phyloP scores from a whole-genome alignment of 257 asterid genomes.

The Thymus mandschuricus region DNA sequence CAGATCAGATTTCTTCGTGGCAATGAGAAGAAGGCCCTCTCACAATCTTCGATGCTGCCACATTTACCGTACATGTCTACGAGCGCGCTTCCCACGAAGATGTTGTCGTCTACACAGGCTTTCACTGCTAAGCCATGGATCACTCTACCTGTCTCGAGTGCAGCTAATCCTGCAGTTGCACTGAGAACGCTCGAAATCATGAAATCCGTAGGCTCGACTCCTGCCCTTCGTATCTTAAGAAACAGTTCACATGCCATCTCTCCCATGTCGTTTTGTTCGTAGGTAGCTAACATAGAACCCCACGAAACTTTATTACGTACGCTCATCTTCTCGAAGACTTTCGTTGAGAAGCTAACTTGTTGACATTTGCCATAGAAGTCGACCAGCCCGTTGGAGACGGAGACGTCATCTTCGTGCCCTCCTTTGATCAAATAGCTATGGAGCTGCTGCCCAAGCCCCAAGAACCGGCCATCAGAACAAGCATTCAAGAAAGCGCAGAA shows the following conservation, averaged over 20 bases:
- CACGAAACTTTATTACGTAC: constrained; percentile 72
- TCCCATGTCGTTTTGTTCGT: constrained; percentile 75
- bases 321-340: constrained; percentile 53
- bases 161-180: constrained; percentile 82
- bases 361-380: constrained; percentile 85
- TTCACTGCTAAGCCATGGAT: constrained; percentile 78
- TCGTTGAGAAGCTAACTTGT: constrained; percentile 50
- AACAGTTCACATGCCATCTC: constrained; percentile 66
- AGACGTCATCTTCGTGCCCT: constrained; percentile 61
- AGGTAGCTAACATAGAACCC: constrained; percentile 81
- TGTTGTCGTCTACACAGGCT: constrained; percentile 62
- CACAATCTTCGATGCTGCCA: constrained; percentile 75
- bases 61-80: constrained; percentile 95
- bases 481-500: constrained; percentile 84
- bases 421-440: constrained; percentile 62
- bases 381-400: constrained; percentile 71
- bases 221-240: constrained; percentile 49
- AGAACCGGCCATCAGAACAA: constrained; percentile 59
- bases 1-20: constrained; percentile 66
- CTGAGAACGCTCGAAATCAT: constrained; percentile 84
- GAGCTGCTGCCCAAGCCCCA: constrained; percentile 64
- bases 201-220: constrained; percentile 61
- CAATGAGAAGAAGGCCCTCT: constrained; percentile 52
- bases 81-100: constrained; percentile 83
- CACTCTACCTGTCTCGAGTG: constrained; percentile 74